A percentile compares a stretch with the other conserved stretches of the same genome.
Conservation (phyloP, 2,329 filamentous ascomycete species). For the Colletotrichum sp. region DNA sequence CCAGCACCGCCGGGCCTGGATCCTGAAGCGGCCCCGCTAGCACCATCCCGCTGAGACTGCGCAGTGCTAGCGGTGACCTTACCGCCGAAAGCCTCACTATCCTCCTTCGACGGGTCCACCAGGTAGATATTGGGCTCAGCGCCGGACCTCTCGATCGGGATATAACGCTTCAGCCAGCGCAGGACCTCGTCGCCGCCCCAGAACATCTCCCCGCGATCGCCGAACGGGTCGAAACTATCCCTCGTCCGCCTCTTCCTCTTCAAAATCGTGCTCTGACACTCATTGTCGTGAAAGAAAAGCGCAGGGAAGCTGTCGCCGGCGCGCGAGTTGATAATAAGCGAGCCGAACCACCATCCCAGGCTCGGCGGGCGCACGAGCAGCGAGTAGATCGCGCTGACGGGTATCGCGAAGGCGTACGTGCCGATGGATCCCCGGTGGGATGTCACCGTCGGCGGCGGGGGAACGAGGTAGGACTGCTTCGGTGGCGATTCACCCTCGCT, state of each 20-base stretch:
- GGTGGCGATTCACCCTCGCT: slow-evolving; percentile 81
- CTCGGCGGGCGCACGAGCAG: slow-evolving; percentile 90
- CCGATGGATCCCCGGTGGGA: slow-evolving; percentile 74
- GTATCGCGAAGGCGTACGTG: slow-evolving; percentile 89
- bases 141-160: slow-evolving; percentile 79
- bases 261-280: slow-evolving; percentile 93
- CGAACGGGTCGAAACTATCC: slow-evolving; percentile 91
- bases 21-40: slow-evolving; percentile 19
- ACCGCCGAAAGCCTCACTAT: slow-evolving; percentile 79
- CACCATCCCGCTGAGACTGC: slow-evolving; percentile 42
- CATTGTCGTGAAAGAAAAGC: slow-evolving; percentile 95
- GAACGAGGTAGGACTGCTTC: slow-evolving; percentile 87
- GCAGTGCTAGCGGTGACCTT: slow-evolving; percentile 57
- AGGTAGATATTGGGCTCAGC: slow-evolving; percentile 92
- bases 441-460: slow-evolving; percentile 86
- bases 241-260: slow-evolving; percentile 87
- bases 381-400: slow-evolving; percentile 88
- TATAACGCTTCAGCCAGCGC: slow-evolving; percentile 86
- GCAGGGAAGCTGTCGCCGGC: slow-evolving; percentile 93
- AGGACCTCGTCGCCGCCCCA: slow-evolving; percentile 98
- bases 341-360: slow-evolving; percentile 98
- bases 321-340: slow-evolving; percentile 88
- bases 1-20: slow-evolving; percentile 31
- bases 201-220: slow-evolving; percentile 84
- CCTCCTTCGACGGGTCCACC: slow-evolving; percentile 84